A percentile compares a stretch with the other conserved stretches of the same genome.
These are phyloP conservation scores for Saccharomycopsis fibuligera DNA, from an alignment of 805 yeast genomes.

Conservation along the genomic window DNA sequence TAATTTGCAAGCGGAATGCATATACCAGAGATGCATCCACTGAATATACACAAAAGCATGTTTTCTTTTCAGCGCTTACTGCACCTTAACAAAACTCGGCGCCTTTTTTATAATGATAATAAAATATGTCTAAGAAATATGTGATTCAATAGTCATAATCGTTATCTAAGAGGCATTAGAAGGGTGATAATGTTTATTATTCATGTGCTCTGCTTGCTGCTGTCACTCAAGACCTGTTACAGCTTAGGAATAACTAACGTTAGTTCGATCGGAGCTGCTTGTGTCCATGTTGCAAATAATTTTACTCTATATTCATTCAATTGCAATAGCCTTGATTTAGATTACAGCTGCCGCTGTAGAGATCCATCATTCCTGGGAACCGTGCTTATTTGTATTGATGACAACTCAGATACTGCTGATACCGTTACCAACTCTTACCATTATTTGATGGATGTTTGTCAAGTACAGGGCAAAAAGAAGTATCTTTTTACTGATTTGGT, in stretches of 20 bases:
- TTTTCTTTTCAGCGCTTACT: no score
- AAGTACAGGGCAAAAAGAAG: conserved; percentile 28
- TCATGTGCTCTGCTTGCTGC: no score
- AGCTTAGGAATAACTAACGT: conserved; percentile 6
- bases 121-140: no score
- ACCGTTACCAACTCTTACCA: conserved; percentile 28
- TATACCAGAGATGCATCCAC: no score
- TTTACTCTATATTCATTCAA: conserved; percentile 30
- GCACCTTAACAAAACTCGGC: neutral
- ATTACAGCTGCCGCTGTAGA: conserved; percentile 31
- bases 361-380: conserved; percentile 32
- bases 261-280: conserved; percentile 31
- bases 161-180: no score
- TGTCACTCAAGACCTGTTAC: no score
- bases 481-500: conserved; percentile 28
- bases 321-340: conserved; percentile 30
- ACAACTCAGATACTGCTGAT: conserved; percentile 25
- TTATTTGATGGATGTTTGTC: conserved; percentile 32
- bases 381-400: conserved; percentile 31
- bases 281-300: conserved; percentile 31
- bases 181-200: no score
- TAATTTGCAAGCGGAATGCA: no score
- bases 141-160: no score
- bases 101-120: neutral
- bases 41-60: no score